phyloP scores from a whole-genome alignment of 1,284 basidiomycete genomes.

The Coniferiporia weirii region DNA sequence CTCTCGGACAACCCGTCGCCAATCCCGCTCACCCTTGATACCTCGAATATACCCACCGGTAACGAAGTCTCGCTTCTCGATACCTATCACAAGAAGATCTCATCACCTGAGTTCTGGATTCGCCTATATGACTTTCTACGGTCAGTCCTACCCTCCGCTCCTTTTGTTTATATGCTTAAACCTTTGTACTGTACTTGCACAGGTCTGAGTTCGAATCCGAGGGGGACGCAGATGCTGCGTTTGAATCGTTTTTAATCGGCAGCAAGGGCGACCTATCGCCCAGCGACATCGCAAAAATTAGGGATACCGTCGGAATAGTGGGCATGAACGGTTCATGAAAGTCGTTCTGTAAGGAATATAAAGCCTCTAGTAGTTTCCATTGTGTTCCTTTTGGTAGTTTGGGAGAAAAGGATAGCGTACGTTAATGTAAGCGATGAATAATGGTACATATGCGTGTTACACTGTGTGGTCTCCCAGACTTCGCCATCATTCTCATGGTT shows the following conservation, averaged over 20 bases:
- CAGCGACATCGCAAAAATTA: slow-evolving; percentile 73
- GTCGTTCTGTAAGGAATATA: not conserved
- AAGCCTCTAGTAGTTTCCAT: not conserved
- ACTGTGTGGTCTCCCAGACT: no score
- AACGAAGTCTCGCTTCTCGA: slow-evolving; percentile 39
- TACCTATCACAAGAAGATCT: slow-evolving; percentile 63
- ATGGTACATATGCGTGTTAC: no score
- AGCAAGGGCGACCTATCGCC: slow-evolving; percentile 65
- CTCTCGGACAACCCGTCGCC: slow-evolving; percentile 47
- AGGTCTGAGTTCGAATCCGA: slow-evolving; percentile 54
- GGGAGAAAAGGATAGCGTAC: no score
- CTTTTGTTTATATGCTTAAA: not conserved
- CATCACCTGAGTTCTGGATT: slow-evolving; percentile 74
- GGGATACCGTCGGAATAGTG: slow-evolving; percentile 67
- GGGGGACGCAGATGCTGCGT: slow-evolving; percentile 54
- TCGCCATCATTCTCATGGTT: no score
- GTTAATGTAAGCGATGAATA: no score
- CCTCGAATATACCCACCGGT: slow-evolving; percentile 39
- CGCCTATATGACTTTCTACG: slow-evolving; percentile 59
- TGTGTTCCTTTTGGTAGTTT: no score
- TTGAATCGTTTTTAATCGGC: slow-evolving; percentile 71
- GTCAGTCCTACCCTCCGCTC: slow-evolving; percentile 31
- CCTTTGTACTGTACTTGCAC: not conserved
- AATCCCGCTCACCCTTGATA: slow-evolving; percentile 61
- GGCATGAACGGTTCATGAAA: slow-evolving; percentile 73